Base-by-base conservation (phyloP, 768 basidiomycete genomes). In the Auriscalpium orientale region DNA sequence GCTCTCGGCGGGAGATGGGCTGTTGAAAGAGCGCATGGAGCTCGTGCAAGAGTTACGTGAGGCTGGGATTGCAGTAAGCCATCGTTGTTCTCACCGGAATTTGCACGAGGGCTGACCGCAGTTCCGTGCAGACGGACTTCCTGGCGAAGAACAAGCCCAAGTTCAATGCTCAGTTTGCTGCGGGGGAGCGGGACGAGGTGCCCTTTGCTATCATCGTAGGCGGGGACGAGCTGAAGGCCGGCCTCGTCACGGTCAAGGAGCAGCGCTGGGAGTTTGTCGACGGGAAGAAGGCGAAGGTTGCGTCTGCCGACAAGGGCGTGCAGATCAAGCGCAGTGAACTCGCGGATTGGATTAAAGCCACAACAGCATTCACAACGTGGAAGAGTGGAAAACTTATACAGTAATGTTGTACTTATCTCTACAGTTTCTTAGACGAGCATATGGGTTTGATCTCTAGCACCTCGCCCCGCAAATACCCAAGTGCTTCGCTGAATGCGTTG, bases 161-260 rank as follows among this genome's bases (percentile, higher is more conserved):
- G 68, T 70, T 92, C 36, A 78, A 79, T 0, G 77, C 83, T 3
- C 95, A 99, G 66, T 98, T 95, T 67, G 89, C 89, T 20, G 85
- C 87, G 1, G 90, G 89, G 28, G 97, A 97, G 72, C 85, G 76
- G 66, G 95, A 98, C 65, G 87, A 91, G 60, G 91, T 91, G 44
- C 95, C 95, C 0, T 97, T 92, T 70, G 94, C 89, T 2, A 79
- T 98, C 55, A 90, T 98, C 61, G 74, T 98, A n/a, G 95, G 93
- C 9, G 80, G 79, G 1, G 86, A 89, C 55, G 95, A 99, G 73
- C 73, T 93, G 55, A 84, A 83, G 65, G 79, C 81, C 47, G 97
- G 95, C 4, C 72, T 88, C 40, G 92, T 97, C 34, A 81, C 85
- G 38, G 89, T 99, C 55, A 98, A 98, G 74, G 87, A 95, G 69